phyloP scores from a whole-genome alignment of 1,284 basidiomycete genomes.

The Rhodotorula sp. region DNA sequence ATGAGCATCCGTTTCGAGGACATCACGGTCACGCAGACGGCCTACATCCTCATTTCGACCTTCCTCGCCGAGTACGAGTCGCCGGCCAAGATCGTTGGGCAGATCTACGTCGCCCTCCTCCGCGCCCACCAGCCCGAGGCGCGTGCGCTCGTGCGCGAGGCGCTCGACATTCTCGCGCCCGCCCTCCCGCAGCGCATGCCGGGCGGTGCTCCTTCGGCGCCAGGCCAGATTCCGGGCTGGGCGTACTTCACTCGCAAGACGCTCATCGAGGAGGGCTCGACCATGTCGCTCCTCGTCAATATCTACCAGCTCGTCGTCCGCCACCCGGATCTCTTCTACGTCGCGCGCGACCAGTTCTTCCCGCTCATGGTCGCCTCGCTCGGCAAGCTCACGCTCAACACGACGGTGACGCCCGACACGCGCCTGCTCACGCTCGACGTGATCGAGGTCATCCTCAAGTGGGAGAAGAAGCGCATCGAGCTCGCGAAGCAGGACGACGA shows the following conservation, averaged over 20 bases:
- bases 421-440: slow-evolving; percentile 60
- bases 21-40: slow-evolving; percentile 88
- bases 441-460: slow-evolving; percentile 52
- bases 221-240: slow-evolving; percentile 68
- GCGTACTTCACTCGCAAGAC: slow-evolving; percentile 83
- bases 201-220: slow-evolving; percentile 25
- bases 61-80: slow-evolving; percentile 91
- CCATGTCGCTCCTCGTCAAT: slow-evolving; percentile 76
- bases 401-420: slow-evolving; percentile 69
- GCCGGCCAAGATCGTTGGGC: slow-evolving; percentile 87
- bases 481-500: slow-evolving; percentile 53
- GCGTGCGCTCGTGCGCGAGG: slow-evolving; percentile 75
- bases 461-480: slow-evolving; percentile 56
- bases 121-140: slow-evolving; percentile 78
- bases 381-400: slow-evolving; percentile 78
- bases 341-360: slow-evolving; percentile 90
- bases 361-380: slow-evolving; percentile 92
- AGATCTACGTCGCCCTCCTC: slow-evolving; percentile 93
- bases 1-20: slow-evolving; percentile 80
- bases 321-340: slow-evolving; percentile 89
- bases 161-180: slow-evolving; percentile 86
- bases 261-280: slow-evolving; percentile 80
- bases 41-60: slow-evolving; percentile 88
- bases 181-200: slow-evolving; percentile 62
- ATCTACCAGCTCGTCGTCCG: slow-evolving; percentile 92